Percentiles rank a stretch among this genome's conserved stretches.
These are phyloP conservation scores for Pseudozyma pruni DNA, from an alignment of 1,284 basidiomycete species.

Conservation along the genomic window DNA sequence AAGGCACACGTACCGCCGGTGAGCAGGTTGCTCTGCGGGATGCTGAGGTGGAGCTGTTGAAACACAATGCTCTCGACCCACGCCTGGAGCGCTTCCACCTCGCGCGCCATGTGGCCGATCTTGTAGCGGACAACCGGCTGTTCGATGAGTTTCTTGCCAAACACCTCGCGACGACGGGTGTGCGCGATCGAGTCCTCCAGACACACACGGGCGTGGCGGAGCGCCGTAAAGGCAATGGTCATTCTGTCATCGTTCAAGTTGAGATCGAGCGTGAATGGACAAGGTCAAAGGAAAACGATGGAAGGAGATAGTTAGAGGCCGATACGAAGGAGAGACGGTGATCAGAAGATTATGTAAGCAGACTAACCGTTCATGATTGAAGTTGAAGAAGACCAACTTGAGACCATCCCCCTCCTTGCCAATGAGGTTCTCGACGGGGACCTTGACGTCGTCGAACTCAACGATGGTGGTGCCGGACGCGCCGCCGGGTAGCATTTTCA, in stretches of 20 bases:
- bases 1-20: constrained; percentile 56
- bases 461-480: constrained; percentile 67
- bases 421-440: constrained; percentile 67
- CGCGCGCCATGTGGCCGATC: constrained; percentile 60
- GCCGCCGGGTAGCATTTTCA: constrained; percentile 64
- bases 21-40: constrained; percentile 43
- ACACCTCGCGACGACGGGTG: constrained; percentile 49
- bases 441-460: constrained; percentile 65
- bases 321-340: too few species aligned
- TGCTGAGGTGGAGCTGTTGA: constrained; percentile 48
- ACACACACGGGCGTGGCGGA: constrained; percentile 51
- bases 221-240: constrained; percentile 54
- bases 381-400: constrained; percentile 51
- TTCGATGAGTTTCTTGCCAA: constrained; percentile 58
- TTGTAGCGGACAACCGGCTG: constrained; percentile 63
- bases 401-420: constrained; percentile 62
- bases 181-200: constrained; percentile 57
- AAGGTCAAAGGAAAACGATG: too few species aligned
- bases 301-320: too few species aligned
- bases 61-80: constrained; percentile 55
- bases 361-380: too few species aligned
- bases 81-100: constrained; percentile 59
- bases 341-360: too few species aligned
- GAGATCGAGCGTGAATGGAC: too few species aligned
- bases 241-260: constrained; percentile 57